These are phyloP conservation scores for Paraglomus brasilianum DNA, from an alignment of 192 early-diverging fungal species.

Conservation along the genomic window DNA sequence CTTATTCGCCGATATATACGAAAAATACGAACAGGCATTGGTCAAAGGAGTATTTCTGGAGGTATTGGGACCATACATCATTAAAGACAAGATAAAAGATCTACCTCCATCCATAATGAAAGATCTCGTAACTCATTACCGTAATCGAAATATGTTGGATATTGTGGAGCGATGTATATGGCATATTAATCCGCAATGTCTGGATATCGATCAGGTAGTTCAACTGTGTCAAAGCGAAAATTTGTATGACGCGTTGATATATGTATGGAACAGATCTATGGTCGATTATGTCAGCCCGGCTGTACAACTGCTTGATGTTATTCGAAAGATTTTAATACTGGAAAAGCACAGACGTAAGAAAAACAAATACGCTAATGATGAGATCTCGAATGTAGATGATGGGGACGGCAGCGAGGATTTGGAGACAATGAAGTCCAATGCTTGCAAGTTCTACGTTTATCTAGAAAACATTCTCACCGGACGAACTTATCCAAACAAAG, in stretches of 20 bases:
- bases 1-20: conserved; percentile 56
- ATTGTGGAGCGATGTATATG: conserved; percentile 55
- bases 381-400: background rate
- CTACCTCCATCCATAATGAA: conserved; percentile 61
- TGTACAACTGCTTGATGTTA: conserved; percentile 54
- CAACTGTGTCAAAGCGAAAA: conserved; percentile 53
- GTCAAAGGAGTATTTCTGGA: conserved; percentile 53
- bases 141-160: conserved; percentile 41
- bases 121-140: conserved; percentile 52
- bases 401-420: conserved; percentile 11
- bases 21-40: conserved; percentile 48
- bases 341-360: conserved; percentile 30
- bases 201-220: conserved; percentile 61
- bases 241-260: conserved; percentile 57
- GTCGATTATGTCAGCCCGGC: conserved; percentile 61
- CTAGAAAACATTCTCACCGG: conserved; percentile 51
- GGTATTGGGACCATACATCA: conserved; percentile 52
- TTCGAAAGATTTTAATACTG: conserved; percentile 43
- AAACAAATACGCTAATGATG: conserved; percentile 11
- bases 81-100: conserved; percentile 50
- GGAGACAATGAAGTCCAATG: conserved; percentile 38
- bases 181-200: conserved; percentile 52
- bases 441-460: conserved; percentile 55
- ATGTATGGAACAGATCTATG: conserved; percentile 61
- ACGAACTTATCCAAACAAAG: conserved; percentile 49